A percentile compares a stretch with the other conserved stretches of the same genome.
Evolutionary conservation across 2,329 filamentous ascomycete species (phyloP).

Genomic region (Penicillium fuscoglaucum): DNA sequence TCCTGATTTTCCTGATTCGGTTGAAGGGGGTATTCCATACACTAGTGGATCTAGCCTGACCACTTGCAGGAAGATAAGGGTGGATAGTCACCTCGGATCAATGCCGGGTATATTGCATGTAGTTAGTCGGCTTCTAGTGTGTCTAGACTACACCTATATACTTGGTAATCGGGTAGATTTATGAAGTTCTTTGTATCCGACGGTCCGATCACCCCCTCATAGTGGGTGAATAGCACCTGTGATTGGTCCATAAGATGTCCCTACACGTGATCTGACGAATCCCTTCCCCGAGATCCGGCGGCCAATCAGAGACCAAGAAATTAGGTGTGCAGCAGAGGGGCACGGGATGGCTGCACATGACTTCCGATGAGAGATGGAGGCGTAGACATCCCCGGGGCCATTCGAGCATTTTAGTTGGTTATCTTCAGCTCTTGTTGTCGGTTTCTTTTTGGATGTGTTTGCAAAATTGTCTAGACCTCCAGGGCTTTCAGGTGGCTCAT

Average conservation of each 20-base stretch:
- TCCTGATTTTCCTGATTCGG: neutral
- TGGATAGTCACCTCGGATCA: neutral
- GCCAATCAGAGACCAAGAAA: slow-evolving; percentile 30
- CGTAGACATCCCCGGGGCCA: slow-evolving; percentile 14
- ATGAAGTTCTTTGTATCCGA: slow-evolving; percentile 4
- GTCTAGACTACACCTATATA: slow-evolving; percentile 1
- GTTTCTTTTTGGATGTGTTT: neutral
- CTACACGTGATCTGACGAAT: slow-evolving; percentile 32
- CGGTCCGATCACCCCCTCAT: slow-evolving; percentile 4
- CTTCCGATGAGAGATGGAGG: slow-evolving; percentile 12
- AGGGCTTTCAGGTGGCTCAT: neutral
- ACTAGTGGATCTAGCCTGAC: slow-evolving; percentile 4
- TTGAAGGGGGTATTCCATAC: neutral
- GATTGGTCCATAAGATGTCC: slow-evolving; percentile 15
- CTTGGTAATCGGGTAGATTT: neutral
- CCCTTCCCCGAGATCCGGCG: slow-evolving; percentile 18
- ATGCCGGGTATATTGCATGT: neutral
- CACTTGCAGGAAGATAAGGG: slow-evolving; percentile 1
- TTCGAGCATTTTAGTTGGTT: slow-evolving; percentile 14
- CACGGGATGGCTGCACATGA: slow-evolving; percentile 45
- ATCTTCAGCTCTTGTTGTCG: slow-evolving; percentile 6
- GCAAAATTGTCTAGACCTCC: slow-evolving; percentile 1
- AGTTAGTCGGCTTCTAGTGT: neutral
- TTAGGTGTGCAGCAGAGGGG: slow-evolving; percentile 29
- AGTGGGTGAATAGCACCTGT: neutral